phyloP scores from a whole-genome alignment of 148 eudicot genomes.

The Polygonum aviculare region DNA sequence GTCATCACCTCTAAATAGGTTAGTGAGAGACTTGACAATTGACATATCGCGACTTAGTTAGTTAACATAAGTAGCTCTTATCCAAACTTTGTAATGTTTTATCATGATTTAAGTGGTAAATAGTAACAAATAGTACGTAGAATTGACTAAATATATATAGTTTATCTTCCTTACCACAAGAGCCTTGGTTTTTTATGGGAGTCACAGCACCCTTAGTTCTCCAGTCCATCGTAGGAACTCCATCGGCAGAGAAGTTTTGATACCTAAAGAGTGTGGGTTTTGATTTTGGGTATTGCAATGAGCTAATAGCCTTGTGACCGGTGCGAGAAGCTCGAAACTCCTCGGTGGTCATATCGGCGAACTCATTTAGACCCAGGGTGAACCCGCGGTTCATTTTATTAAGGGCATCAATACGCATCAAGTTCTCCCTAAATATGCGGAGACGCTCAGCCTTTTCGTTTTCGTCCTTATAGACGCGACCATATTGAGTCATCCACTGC shows the following conservation, averaged over 20 bases:
- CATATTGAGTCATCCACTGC: conserved; percentile 40
- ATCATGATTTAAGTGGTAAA: too few species aligned
- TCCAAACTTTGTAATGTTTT: too few species aligned
- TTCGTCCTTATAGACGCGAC: conserved; percentile 20
- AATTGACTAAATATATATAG: too few species aligned
- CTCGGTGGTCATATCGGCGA: conserved; percentile 60
- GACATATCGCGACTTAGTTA: too few species aligned
- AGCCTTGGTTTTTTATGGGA: conserved; percentile 44
- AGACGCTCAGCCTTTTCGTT: conserved; percentile 31
- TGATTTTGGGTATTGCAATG: not conserved
- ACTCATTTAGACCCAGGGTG: conserved; percentile 20
- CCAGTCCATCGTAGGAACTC: conserved; percentile 50
- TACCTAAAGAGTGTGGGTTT: not conserved
- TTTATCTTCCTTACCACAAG: conserved; percentile 31
- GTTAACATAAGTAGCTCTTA: too few species aligned
- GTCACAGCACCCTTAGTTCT: conserved; percentile 37
- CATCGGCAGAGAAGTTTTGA: conserved; percentile 18
- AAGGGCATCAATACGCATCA: conserved; percentile 18
- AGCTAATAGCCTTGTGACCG: not conserved
- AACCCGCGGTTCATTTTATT: not conserved
- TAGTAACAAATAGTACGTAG: too few species aligned
- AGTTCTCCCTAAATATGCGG: conserved; percentile 34
- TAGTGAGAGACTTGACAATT: too few species aligned
- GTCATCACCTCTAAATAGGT: too few species aligned
- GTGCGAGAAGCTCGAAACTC: conserved; percentile 30